A percentile compares a stretch with the other conserved stretches of the same genome.
These are phyloP conservation scores for Cystobasidiaceae sp. DNA, from an alignment of 1,284 basidiomycete genomes.

Conservation along the genomic window DNA sequence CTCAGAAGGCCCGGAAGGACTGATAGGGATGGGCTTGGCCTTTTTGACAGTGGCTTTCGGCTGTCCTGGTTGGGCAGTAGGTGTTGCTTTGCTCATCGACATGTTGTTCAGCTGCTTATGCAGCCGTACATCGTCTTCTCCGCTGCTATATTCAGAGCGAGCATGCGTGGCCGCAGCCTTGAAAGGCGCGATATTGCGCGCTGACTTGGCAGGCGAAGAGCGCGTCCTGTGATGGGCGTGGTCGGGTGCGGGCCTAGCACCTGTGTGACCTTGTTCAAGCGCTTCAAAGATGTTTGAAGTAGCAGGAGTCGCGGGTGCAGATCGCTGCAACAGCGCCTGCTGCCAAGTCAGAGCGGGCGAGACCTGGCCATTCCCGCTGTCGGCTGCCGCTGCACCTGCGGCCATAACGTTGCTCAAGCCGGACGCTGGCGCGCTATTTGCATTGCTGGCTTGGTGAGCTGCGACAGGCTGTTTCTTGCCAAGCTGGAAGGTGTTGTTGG, in stretches of 20 bases:
- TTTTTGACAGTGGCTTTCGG: conserved; percentile 5
- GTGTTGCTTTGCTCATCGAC: background rate
- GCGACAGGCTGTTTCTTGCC: conserved; percentile 9
- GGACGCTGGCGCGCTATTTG: background rate
- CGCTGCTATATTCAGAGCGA: background rate
- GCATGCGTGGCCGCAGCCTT: background rate
- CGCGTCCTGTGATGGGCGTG: conserved; percentile 9
- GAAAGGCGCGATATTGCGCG: background rate
- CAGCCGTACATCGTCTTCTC: background rate
- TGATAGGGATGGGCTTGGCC: background rate
- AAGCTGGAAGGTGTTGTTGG: no score
- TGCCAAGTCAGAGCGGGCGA: conserved; percentile 20
- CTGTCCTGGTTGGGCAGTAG: background rate
- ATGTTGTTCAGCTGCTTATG: conserved; percentile 1
- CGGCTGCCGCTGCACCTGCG: background rate
- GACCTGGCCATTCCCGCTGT: background rate
- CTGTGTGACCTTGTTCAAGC: conserved; percentile 23
- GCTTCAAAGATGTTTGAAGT: conserved; percentile 2
- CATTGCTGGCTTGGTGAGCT: background rate
- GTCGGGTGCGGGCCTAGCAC: conserved; percentile 16
- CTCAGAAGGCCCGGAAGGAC: no score
- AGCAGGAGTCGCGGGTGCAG: conserved; percentile 16
- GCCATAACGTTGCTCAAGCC: conserved; percentile 15
- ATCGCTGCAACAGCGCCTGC: conserved; percentile 16
- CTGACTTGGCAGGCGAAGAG: conserved; percentile 15